Conservation (phyloP, 306 rosid genomes). For the Begonia loranthoides region DNA sequence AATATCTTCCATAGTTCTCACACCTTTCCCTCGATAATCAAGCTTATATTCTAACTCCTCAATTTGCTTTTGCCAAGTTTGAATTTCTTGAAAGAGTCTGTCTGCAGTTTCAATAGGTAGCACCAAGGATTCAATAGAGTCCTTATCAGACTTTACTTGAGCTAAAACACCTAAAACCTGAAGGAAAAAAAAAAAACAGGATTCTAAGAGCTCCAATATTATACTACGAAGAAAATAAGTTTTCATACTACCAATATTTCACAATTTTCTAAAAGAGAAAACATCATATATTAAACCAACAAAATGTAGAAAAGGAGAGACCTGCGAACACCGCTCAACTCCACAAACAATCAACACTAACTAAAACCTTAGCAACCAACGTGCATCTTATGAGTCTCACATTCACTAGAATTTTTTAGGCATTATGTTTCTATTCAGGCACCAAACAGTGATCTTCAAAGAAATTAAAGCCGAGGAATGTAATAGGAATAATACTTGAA, state of each 20-base stretch:
- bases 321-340: no score
- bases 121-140: slow-evolving; percentile 45
- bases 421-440: no score
- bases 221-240: not conserved
- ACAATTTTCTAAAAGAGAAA: no score
- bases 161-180: slow-evolving; percentile 75
- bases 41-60: slow-evolving; percentile 65
- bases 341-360: no score
- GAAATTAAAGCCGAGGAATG: no score
- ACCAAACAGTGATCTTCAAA: no score
- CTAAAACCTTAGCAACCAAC: no score
- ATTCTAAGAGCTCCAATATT: not conserved
- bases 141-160: slow-evolving; percentile 71
- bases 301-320: no score
- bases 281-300: no score
- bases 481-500: no score
- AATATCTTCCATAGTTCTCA: slow-evolving; percentile 57
- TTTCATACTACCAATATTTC: not conserved
- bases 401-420: no score
- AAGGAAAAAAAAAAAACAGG: slow-evolving; percentile 5
- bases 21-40: slow-evolving; percentile 55
- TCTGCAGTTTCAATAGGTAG: slow-evolving; percentile 72
- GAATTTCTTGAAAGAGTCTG: slow-evolving; percentile 51
- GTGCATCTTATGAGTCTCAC: no score
- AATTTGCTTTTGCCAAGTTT: slow-evolving; percentile 40